Base-by-base conservation (phyloP, 495 filamentous ascomycete genomes). In the Tuber umbilicatum region DNA sequence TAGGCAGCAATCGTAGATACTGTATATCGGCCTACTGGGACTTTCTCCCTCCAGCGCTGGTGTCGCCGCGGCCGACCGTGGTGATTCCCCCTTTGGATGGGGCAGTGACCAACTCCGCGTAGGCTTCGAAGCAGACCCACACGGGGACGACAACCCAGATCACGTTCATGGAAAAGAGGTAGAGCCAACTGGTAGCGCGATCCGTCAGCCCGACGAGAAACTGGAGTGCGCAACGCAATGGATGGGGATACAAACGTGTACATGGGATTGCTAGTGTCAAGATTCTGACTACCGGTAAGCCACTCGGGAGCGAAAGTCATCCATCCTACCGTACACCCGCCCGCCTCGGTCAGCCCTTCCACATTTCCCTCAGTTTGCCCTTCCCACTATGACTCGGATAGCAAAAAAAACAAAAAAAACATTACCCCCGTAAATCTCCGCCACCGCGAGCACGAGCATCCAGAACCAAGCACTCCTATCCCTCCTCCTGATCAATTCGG, bases 241-340 rank as follows among this genome's bases (percentile, higher is more conserved):
- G n/a, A 9, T 39, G 23, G 35, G 67, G 31, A 75, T 42, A 41
- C 82, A 74, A 75, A 90, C 78, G 91, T 82, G 80, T 94, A 97
- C 87, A 97, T 94, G 76, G 88, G 91, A 79, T 96, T 94, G 74
- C 88, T 89, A 0, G 89, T 91, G 78, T 94, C 90, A 78, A 98
- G 86, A 83, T 93, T 93, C 75, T 88, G 83, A 74, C 86, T 92
- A 2, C 90, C 91, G 5, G 87, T 91, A 73, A 98, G 83, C 94
- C 94, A 98, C 85, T 98, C 94, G 21, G 94, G 94, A 78, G 89
- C 90, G 84, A 98, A 98, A 0, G 94, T 98, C 92, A 98, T 97
- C 82, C 91, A 97, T 19, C 91, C 90, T 78, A 38, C 71, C 6
- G n/a, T n/a, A n/a, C n/a, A 60, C 40, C 55, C 39, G 37, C 64